Conservation (phyloP, 768 basidiomycete species). For the Boletus vermiculosoides region DNA sequence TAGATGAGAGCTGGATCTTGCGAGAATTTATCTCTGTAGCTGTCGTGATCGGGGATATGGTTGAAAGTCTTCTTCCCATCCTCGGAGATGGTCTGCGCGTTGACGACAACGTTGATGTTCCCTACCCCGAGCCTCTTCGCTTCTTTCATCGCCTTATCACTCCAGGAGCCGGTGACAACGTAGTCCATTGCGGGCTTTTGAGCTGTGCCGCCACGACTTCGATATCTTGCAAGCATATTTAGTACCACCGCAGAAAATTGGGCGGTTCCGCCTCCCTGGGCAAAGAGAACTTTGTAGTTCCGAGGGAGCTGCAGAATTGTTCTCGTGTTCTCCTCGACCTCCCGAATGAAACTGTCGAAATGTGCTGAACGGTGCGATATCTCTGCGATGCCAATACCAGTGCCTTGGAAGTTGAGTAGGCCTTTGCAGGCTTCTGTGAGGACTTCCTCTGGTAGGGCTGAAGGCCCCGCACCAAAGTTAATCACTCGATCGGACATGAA, state of each 20-base stretch:
- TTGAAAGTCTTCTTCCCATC: constrained; percentile 69
- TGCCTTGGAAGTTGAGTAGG: constrained; percentile 85
- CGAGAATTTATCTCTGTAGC: constrained; percentile 67
- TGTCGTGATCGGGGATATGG: constrained; percentile 69
- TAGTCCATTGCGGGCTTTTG: constrained; percentile 77
- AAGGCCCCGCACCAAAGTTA: constrained; percentile 96
- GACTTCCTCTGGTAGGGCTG: constrained; percentile 83
- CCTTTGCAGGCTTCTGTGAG: constrained; percentile 80
- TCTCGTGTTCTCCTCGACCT: constrained; percentile 66
- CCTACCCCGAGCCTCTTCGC: constrained; percentile 64
- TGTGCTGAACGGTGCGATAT: constrained; percentile 94
- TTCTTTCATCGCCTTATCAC: constrained; percentile 81
- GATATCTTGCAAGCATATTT: constrained; percentile 86
- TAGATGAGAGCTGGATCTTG: constrained; percentile 85
- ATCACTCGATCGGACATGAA: constrained; percentile 49
- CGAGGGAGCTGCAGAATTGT: constrained; percentile 76
- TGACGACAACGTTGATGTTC: constrained; percentile 67
- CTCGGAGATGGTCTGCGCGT: constrained; percentile 58
- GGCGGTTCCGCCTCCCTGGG: constrained; percentile 89
- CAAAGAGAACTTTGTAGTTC: constrained; percentile 85
- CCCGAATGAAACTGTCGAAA: constrained; percentile 67
- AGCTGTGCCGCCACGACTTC: constrained; percentile 59
- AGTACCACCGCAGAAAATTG: constrained; percentile 92
- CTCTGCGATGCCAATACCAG: constrained; percentile 95
- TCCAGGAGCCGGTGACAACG: constrained; percentile 91